Conservation (phyloP, 768 basidiomycete genomes). For the Pisolithus marmoratus region DNA sequence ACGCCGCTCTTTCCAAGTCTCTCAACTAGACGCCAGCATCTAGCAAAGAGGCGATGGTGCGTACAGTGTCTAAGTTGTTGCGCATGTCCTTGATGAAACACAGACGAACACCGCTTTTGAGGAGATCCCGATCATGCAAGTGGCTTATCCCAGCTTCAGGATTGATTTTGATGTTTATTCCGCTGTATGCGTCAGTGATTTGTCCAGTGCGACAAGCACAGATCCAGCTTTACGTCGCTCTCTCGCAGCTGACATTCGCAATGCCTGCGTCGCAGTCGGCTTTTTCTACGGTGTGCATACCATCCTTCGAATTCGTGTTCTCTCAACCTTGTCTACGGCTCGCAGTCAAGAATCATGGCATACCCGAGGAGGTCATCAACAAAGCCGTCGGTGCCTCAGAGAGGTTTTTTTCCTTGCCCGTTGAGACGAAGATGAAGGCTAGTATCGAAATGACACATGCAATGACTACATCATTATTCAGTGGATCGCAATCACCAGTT, state of each 20-base stretch:
- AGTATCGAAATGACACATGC: slow-evolving; percentile 11
- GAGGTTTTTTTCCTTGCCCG: slow-evolving; percentile 60
- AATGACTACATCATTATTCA: neutral
- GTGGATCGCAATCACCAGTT: slow-evolving; percentile 7
- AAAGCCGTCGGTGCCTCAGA: slow-evolving; percentile 47
- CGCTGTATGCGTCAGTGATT: slow-evolving; percentile 10
- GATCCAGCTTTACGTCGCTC: slow-evolving; percentile 6
- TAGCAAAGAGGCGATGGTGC: neutral
- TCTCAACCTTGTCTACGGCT: neutral
- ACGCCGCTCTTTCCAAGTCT: too few relatives aligned
- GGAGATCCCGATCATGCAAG: slow-evolving; percentile 24
- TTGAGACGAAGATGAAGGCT: slow-evolving; percentile 52
- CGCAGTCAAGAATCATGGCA: slow-evolving; percentile 72
- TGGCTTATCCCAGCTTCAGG: neutral
- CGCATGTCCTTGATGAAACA: neutral
- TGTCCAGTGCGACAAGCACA: slow-evolving; percentile 1
- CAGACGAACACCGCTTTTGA: slow-evolving; percentile 4
- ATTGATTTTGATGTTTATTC: slow-evolving; percentile 1
- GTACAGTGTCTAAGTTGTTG: neutral
- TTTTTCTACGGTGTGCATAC: slow-evolving; percentile 68
- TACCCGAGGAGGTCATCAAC: slow-evolving; percentile 48
- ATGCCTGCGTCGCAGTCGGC: slow-evolving; percentile 71
- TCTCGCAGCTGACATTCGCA: slow-evolving; percentile 52
- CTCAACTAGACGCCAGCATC: too few relatives aligned
- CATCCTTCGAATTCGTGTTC: neutral